Base-by-base conservation (phyloP, 2,329 filamentous ascomycete genomes). In the Clarireedia paspali region DNA sequence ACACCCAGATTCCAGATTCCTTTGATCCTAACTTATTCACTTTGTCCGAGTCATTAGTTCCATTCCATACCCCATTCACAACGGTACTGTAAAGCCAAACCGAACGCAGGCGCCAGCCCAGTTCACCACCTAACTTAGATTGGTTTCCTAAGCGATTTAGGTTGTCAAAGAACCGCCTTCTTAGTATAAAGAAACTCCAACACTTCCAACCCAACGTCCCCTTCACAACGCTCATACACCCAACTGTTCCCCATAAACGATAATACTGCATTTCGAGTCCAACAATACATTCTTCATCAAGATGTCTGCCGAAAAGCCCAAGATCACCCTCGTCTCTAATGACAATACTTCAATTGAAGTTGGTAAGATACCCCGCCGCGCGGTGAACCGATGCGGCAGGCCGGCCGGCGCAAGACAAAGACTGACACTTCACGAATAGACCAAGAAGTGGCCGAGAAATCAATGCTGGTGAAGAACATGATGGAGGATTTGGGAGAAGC, bases 381-480 rank as follows among this genome's bases (percentile, higher is more conserved):
- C 48, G 53, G 48, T 51, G 15, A 6, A 6, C n/a, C 20, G 27
- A 17, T 36, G 14, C 24, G 10, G 23, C 30, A 9, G 26, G 5
- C 15, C 5, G 26, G 5, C 15, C 48, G 30, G 12, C 24, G 24
- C 40, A 17, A 12, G 20, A 20, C 6, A 40, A 56, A 64, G 48
- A 66, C 62, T 47, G 10, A n/a, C 36, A 15, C 39, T 24, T n/a
- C 5, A 88, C 34, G 14, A 36, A 55, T 26, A 55, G 91, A 95
- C 62, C 89, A 89, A 62, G 78, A 82, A 39, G 88, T 97, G 59
- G 90, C 89, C 44, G 90, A 96, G 77, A 89, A 92, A 63, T 96
- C 90, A 3, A 84, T 96, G 68, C 80, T 99, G 53, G 95, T 99
- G 78, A 96, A 96, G 84, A 96, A 97, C 79, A 87, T 99, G 87